Evolutionary conservation across 805 yeast species (phyloP), one percentile per base, ranked within the genome.

Genomic region (Monosporozyma servazzii): DNA sequence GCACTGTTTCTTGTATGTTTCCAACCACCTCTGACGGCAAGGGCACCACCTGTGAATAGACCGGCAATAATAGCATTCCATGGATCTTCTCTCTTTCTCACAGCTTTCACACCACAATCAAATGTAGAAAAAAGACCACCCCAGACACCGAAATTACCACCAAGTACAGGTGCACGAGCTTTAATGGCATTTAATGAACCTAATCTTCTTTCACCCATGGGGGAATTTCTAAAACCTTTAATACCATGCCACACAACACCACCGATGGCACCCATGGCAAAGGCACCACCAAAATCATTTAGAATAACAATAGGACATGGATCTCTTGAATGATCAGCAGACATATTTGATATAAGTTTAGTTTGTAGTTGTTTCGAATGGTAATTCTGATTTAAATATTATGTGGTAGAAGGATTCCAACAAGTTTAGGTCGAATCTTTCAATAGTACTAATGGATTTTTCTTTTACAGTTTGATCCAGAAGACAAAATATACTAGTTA

Each of bases 131-230:
- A 93, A 62, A 93, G 75, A 54, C 99, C 99, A 77, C 99, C 99
- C 99, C 99, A 93, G 40, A 88, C 96, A 74, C 99, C 99, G 65
- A 93, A 91, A 72, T 93, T 93, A 66, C 99, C 99, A 59, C 99
- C 99, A 51, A 91, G 89, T 48, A 91, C 96, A 40, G 99, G 99
- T 2, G 97, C 98, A 70, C 99, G 80, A 49, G 96, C 88, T 67
- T 88, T 88, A 61, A 93, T 85, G 40, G 98, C 97, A 42, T 87
- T 76, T 51, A 91, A 67, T 20, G 96, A 87, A 51, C 99, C 98
- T 53, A 80, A 71, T 63, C 95, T 78, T 74, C 99, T 82, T 72
- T 93, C 99, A 54, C 99, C 99, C 60, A 84, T 78, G 51, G 99
- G 99, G 11, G 97, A 89, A 77, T 93, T 93, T 71, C 99, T 81